phyloP scores from a whole-genome alignment of 768 basidiomycete genomes.

The Gyrodon lividus region DNA sequence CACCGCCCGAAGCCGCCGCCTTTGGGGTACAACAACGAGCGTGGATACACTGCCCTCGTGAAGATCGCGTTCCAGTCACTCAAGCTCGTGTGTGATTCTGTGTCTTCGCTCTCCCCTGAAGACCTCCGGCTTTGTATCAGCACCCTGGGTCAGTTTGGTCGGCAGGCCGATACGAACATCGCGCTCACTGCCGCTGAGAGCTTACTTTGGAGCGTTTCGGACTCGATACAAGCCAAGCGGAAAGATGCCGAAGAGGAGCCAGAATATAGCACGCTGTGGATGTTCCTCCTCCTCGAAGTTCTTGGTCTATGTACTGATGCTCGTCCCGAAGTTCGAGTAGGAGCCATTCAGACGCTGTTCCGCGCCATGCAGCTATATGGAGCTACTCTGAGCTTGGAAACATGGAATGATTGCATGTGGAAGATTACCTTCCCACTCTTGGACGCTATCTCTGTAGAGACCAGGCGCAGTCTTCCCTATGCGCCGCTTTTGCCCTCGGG shows the following conservation, averaged over 20 bases:
- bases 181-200: conserved; percentile 92
- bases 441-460: conserved; percentile 61
- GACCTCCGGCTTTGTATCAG: conserved; percentile 87
- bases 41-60: conserved; percentile 70
- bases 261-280: conserved; percentile 88
- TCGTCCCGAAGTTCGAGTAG: conserved; percentile 86
- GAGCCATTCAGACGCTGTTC: conserved; percentile 94
- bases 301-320: conserved; percentile 79
- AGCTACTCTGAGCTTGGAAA: conserved; percentile 71
- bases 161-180: conserved; percentile 94
- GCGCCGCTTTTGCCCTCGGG: conserved; percentile 9
- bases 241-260: conserved; percentile 60
- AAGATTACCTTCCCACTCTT: conserved; percentile 86
- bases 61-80: conserved; percentile 94
- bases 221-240: conserved; percentile 86
- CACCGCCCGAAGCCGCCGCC: conserved; percentile 46
- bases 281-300: conserved; percentile 83
- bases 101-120: conserved; percentile 74
- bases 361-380: conserved; percentile 94
- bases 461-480: conserved; percentile 37
- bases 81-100: conserved; percentile 91
- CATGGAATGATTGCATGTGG: conserved; percentile 93
- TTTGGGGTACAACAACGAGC: conserved; percentile 59
- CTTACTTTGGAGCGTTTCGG: conserved; percentile 93
- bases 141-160: conserved; percentile 88